Evolutionary conservation across 2,329 filamentous ascomycete genomes (phyloP), one percentile per base, ranked within the genome.

Genomic region (Cladosporium sp.): DNA sequence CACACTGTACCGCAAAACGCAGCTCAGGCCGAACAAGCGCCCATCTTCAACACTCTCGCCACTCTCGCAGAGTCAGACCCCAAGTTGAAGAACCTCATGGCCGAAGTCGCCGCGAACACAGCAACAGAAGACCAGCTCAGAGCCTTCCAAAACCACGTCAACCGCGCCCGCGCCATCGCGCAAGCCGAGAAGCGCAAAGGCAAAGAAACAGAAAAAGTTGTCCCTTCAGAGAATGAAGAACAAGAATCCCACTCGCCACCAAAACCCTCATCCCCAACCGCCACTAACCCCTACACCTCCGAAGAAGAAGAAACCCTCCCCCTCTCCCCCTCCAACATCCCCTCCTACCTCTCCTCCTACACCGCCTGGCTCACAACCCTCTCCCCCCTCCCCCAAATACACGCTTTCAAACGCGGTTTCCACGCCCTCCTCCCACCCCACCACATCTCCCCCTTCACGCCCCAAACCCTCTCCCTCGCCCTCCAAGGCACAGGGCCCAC

Each of bases 371-470:
- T 97, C 28, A 92, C 91, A 0, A 86, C 92, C 73, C 84, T 90
- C 43, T 95, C 92, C 0, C 83, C 98, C 49, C 81, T 83, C 0
- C 87, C 89, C 0, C 93, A 97, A 75, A 93, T 89, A 71, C 83
- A 87, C 60, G 92, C 94, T 1, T 97, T 99, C 75, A 84, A 88
- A 28, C 85, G 86, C 25, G 95, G 95, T 2, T 97, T 98, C 79
- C 85, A 67, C 56, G 25, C 60, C 18, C 63, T 75, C 43, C 59
- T 75, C 49, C 61, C 67, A 32, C 46, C 14, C n/a, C 58, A 58
- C 39, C 64, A 67, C 25, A 48, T 70, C 25, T 63, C 23, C 28
- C 70, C 2, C 84, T 87, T 96, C 67, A 89, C 84, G 2, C 86
- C 92, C 0, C 78, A 83, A 0, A 85, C 89, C 0, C 83, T 99